Percentiles rank a stretch among this genome's conserved stretches.
Conservation (phyloP, 2,329 filamentous ascomycete genomes). For the Aureobasidium zeae region DNA sequence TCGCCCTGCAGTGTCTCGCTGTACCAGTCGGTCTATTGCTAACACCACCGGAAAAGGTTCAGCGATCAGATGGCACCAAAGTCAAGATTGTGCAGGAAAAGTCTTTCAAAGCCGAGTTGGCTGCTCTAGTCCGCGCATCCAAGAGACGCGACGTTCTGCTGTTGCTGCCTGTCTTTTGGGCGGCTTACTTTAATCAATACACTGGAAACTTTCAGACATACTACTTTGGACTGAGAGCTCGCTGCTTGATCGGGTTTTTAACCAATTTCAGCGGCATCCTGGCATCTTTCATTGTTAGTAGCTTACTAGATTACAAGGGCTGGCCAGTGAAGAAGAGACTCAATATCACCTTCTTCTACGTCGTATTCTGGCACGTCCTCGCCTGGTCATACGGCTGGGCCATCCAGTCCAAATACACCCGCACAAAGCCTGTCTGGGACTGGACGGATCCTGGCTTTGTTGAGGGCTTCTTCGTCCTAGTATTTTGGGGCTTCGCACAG, state of each 20-base stretch:
- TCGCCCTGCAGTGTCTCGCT: conserved; percentile 32
- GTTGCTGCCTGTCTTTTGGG: conserved; percentile 37
- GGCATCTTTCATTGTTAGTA: conserved; percentile 38
- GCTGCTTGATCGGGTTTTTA: conserved; percentile 41
- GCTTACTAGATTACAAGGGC: conserved; percentile 37
- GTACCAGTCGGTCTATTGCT: conserved; percentile 34
- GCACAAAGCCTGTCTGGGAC: conserved; percentile 36
- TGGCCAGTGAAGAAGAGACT: conserved; percentile 37
- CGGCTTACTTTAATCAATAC: conserved; percentile 39
- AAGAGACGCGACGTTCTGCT: conserved; percentile 30
- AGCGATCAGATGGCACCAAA: conserved; percentile 33
- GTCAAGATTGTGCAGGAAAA: conserved; percentile 32
- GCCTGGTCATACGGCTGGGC: conserved; percentile 42
- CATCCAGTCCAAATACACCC: conserved; percentile 40
- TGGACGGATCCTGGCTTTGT: conserved; percentile 37
- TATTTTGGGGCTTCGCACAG: conserved; percentile 43
- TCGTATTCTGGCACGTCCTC: conserved; percentile 35
- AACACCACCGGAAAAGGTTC: conserved; percentile 35
- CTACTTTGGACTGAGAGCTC: conserved; percentile 39
- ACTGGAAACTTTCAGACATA: conserved; percentile 41
- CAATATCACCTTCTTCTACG: conserved; percentile 32
- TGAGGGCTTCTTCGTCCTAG: conserved; percentile 41
- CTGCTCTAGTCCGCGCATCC: conserved; percentile 29
- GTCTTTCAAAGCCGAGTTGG: conserved; percentile 34
- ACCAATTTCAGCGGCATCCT: conserved; percentile 35